A percentile compares a stretch with the other conserved stretches of the same genome.
Evolutionary conservation across 345 rosid species (phyloP).

Genomic region (Syzygium jambos): DNA sequence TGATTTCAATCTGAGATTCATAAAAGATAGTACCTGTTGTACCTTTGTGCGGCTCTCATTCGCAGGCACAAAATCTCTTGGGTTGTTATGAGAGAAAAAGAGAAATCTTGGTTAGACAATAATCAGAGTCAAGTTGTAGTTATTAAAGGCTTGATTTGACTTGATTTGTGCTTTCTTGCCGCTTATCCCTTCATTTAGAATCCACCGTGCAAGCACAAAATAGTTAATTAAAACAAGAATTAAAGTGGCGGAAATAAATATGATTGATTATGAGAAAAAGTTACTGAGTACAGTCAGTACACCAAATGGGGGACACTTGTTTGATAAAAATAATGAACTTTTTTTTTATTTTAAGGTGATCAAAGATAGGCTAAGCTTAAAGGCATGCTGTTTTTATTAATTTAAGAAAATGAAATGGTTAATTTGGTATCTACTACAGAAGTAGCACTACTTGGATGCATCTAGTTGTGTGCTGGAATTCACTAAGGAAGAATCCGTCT

Average conservation of each 20-base stretch:
- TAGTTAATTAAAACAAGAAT: background rate
- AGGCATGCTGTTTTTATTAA: slow-evolving; percentile 2
- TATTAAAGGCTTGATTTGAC: background rate
- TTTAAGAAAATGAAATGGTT: background rate
- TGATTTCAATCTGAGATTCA: background rate
- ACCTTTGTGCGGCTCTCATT: background rate
- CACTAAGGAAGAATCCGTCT: background rate
- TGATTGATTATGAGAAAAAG: background rate
- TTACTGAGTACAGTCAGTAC: background rate
- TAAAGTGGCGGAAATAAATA: background rate
- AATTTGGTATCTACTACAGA: background rate
- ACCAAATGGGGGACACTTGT: background rate
- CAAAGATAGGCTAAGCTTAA: slow-evolving; percentile 1
- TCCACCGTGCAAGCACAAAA: background rate
- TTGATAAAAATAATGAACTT: background rate
- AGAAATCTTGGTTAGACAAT: background rate
- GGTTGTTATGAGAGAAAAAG: background rate
- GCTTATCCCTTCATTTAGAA: background rate
- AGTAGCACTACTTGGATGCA: slow-evolving; percentile 9
- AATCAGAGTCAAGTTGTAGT: background rate
- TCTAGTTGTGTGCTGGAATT: slow-evolving; percentile 13
- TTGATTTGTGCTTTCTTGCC: background rate
- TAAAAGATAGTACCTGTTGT: background rate
- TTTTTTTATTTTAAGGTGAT: background rate
- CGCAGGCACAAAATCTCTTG: background rate